These are phyloP conservation scores for Cunninghamia lanceolata DNA, from an alignment of 75 land plant genomes.

Conservation along the genomic window DNA sequence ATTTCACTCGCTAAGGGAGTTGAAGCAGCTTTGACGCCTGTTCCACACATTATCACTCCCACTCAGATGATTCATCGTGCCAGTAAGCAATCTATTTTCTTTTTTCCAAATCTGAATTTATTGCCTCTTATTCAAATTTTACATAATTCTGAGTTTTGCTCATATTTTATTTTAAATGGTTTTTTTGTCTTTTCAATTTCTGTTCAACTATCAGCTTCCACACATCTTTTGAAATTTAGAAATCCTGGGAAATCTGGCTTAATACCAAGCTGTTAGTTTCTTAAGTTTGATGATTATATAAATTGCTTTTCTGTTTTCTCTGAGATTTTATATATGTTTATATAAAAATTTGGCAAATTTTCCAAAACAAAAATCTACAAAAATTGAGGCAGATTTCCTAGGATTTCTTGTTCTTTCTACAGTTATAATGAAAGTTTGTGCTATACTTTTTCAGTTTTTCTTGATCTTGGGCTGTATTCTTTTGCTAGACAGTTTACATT, in stretches of 20 bases:
- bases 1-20: slow-evolving; percentile 53
- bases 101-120: not conserved
- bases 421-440: not conserved
- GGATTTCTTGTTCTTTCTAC: not conserved
- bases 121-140: not conserved
- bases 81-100: slow-evolving; percentile 22
- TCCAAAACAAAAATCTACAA: not conserved
- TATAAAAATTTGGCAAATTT: not conserved
- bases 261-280: not conserved
- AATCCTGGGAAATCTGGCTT: not conserved
- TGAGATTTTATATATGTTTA: not conserved
- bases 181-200: not conserved
- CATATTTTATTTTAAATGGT: not conserved
- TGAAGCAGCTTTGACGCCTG: slow-evolving; percentile 38
- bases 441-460: not conserved
- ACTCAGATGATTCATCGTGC: slow-evolving; percentile 46
- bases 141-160: not conserved
- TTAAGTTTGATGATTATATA: too few relatives aligned
- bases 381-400: not conserved
- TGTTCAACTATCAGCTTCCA: not conserved
- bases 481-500: not conserved
- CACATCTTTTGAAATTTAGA: not conserved
- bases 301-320: not conserved
- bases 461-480: not conserved
- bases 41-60: slow-evolving; percentile 45